Evolutionary conservation across 2,329 filamentous ascomycete species (phyloP).

Genomic region (Fusarium protoensiforme): DNA sequence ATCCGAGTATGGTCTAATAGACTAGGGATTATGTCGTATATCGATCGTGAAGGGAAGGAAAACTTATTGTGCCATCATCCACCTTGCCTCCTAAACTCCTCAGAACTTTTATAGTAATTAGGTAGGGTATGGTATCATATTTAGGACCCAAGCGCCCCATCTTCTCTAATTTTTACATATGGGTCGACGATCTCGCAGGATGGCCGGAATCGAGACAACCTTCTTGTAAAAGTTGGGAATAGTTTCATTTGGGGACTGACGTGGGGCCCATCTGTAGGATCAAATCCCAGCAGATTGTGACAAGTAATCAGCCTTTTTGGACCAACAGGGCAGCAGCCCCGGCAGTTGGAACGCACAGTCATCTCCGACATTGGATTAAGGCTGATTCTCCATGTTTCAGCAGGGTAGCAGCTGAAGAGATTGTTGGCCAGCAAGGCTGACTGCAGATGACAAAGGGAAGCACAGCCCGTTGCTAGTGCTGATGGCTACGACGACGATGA

Average conservation of each 20-base stretch:
- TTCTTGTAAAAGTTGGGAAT: not conserved
- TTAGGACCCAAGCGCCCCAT: not conserved
- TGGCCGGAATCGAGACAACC: not conserved
- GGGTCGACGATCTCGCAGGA: not conserved
- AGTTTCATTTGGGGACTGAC: not conserved
- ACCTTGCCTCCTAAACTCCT: not conserved
- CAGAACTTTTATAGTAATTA: not conserved
- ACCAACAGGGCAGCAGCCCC: not conserved
- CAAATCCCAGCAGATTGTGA: not conserved
- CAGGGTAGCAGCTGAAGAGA: not conserved
- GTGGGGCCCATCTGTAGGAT: not conserved
- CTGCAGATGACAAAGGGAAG: not conserved
- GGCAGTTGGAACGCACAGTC: not conserved
- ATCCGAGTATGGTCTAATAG: not conserved
- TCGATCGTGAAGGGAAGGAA: not conserved
- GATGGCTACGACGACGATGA: not conserved
- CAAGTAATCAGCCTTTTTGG: not conserved
- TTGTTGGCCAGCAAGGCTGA: not conserved
- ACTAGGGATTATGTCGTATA: not conserved
- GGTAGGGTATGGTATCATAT: not conserved
- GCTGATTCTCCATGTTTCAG: not conserved
- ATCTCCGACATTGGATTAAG: not conserved
- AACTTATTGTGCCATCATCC: not conserved
- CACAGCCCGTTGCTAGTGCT: not conserved
- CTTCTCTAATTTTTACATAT: not conserved